Evolutionary conservation across 2,329 filamentous ascomycete species (phyloP).

Genomic region (Exophiala xenobiotica): DNA sequence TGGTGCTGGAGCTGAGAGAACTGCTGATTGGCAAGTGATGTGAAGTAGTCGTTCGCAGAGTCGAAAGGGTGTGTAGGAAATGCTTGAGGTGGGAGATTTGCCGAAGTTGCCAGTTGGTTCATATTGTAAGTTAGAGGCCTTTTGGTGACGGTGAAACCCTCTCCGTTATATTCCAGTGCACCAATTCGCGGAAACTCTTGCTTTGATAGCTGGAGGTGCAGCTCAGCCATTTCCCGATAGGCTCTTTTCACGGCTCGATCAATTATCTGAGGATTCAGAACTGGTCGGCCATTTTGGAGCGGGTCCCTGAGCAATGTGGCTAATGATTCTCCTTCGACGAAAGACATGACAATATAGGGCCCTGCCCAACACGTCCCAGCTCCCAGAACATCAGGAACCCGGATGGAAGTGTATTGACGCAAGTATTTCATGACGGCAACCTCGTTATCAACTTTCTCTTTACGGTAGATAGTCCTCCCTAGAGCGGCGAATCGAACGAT

Average conservation of each 20-base stretch:
- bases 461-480: slow-evolving; percentile 24
- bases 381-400: slow-evolving; percentile 4
- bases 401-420: slow-evolving; percentile 9
- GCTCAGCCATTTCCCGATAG: slow-evolving; percentile 32
- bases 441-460: slow-evolving; percentile 9
- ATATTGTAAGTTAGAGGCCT: slow-evolving; percentile 33
- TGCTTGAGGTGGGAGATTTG: slow-evolving; percentile 28
- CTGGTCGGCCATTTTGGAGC: slow-evolving; percentile 2
- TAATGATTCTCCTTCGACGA: slow-evolving; percentile 30
- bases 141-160: slow-evolving; percentile 1
- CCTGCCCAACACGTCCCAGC: slow-evolving; percentile 19
- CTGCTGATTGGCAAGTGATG: slow-evolving; percentile 32
- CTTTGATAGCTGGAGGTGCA: slow-evolving; percentile 33
- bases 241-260: slow-evolving; percentile 27
- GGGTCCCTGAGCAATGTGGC: slow-evolving; percentile 31
- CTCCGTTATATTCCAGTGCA: slow-evolving; percentile 14
- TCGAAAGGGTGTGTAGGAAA: slow-evolving; percentile 27
- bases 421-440: slow-evolving; percentile 7
- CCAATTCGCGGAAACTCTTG: slow-evolving; percentile 33
- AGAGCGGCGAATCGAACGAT: slow-evolving; percentile 35
- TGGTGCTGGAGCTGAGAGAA: slow-evolving; percentile 33
- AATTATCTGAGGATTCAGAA: slow-evolving; percentile 26
- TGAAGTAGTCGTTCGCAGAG: slow-evolving; percentile 33
- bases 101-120: slow-evolving; percentile 30
- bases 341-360: slow-evolving; percentile 41